Evolutionary conservation across 352 stramenopile species (phyloP), one percentile per base, ranked within the genome.

Genomic region (Albugo candida): DNA sequence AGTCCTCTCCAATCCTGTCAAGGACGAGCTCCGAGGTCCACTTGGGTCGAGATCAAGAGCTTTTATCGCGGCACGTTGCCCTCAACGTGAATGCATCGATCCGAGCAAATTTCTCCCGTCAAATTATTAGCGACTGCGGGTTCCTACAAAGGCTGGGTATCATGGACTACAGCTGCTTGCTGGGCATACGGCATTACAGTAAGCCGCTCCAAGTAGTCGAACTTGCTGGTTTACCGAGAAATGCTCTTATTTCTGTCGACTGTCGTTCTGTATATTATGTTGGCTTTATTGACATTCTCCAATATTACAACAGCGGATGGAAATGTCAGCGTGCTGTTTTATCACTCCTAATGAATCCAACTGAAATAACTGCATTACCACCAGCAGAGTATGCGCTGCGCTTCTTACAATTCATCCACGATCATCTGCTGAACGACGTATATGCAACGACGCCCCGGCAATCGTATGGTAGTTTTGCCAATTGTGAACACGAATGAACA

Each of bases 141-240:
- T 89, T 89, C 49, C 62, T 87, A 0, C 77, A 91, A 47, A 73
- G 87, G 45, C 61, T 91, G 31, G 75, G 73, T 13, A 87, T 91
- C 47, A 91, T 91, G 74, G 77, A 91, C 50, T 91, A 91, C 52
- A 91, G 77, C 49, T 91, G 69, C 34, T 54, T 91, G 39, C 56
- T 91, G 1, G 77, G 77, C 4, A 81, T 87, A 20, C 69, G 75
- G 2, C 63, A 77, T 37, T 78, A 82, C 47, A 60, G 64, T 31
- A 45, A 54, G 17, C 55, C 53, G 5, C 56, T 83, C 41, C 67
- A 80, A 17, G 45, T 64, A 2, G 53, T 65, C 3, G 55, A 72
- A 39, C 50, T 84, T 35, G 62, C 73, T 14, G 61, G 61, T 34
- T 44, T 85, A 24, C 70, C 69, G 6, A 65, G 83, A 49, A 91